Percentiles rank a stretch among this genome's conserved stretches.
These are phyloP conservation scores for Sporothrix pallida DNA, from an alignment of 2,329 filamentous ascomycete genomes.

Conservation along the genomic window DNA sequence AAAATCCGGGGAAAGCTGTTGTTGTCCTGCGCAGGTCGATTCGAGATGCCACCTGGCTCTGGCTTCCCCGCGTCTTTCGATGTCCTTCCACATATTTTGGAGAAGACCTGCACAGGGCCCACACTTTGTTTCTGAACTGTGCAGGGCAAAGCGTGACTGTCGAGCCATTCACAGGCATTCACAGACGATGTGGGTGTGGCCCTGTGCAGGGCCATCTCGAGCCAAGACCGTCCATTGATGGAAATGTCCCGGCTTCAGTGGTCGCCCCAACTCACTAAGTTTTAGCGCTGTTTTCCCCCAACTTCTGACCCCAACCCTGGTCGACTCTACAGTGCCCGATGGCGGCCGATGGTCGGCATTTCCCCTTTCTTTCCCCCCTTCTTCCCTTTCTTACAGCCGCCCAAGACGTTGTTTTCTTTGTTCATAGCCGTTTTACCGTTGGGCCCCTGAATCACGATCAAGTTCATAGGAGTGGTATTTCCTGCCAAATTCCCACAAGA, in stretches of 20 bases:
- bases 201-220: constrained; percentile 3
- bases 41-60: not conserved
- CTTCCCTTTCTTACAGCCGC: too few relatives aligned
- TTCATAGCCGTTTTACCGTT: not conserved
- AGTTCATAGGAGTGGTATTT: too few relatives aligned
- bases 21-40: not conserved
- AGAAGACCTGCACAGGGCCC: not conserved
- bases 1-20: not conserved
- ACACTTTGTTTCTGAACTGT: not conserved
- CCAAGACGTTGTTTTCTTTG: not conserved
- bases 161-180: not conserved
- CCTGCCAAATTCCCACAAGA: too few relatives aligned
- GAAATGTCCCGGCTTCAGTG: not conserved
- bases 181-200: not conserved
- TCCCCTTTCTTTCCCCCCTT: not conserved
- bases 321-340: not conserved
- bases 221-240: not conserved
- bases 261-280: not conserved
- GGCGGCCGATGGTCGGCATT: not conserved
- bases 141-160: not conserved
- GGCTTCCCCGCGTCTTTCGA: not conserved
- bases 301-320: not conserved
- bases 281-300: not conserved
- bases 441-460: not conserved
- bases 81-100: too few relatives aligned